A percentile compares a stretch with the other conserved stretches of the same genome.
Evolutionary conservation across 768 basidiomycete genomes (phyloP).

Genomic region (Butyriboletus loyo): DNA sequence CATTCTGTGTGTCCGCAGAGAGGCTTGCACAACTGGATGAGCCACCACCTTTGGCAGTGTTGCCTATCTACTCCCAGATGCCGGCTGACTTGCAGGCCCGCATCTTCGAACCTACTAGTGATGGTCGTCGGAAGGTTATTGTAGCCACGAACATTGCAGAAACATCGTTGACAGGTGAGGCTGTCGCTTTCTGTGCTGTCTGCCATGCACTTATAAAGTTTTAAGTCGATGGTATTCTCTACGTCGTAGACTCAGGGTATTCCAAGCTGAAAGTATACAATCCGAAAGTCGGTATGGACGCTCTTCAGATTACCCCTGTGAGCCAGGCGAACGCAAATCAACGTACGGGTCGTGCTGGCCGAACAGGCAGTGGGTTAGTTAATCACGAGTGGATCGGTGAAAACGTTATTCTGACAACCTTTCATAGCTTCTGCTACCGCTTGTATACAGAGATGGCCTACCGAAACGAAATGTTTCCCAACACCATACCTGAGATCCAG

Average conservation of each 20-base stretch:
- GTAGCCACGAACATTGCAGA: constrained; percentile 99
- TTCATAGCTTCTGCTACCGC: constrained; percentile 84
- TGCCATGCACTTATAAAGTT: constrained; percentile 3
- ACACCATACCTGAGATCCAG: constrained; percentile 98
- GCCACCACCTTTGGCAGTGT: constrained; percentile 79
- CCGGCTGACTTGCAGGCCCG: constrained; percentile 98
- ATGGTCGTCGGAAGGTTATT: constrained; percentile 94
- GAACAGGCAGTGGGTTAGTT: constrained; percentile 90
- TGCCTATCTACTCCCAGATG: constrained; percentile 99
- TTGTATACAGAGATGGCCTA: constrained; percentile 96
- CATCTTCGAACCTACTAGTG: constrained; percentile 91
- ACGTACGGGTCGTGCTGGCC: constrained; percentile 91
- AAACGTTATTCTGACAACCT: constrained; percentile 1
- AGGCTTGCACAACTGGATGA: constrained; percentile 91
- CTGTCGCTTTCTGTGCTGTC: neutral
- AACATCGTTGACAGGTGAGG: constrained; percentile 86
- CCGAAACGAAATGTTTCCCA: constrained; percentile 92
- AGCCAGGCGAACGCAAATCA: constrained; percentile 98
- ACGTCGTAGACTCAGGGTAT: constrained; percentile 94
- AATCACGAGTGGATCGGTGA: neutral
- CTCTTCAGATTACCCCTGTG: constrained; percentile 97
- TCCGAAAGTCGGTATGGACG: constrained; percentile 99
- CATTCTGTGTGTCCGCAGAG: constrained; percentile 48
- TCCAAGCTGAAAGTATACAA: constrained; percentile 99
- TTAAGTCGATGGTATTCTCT: constrained; percentile 93